These are phyloP conservation scores for Didymella sp. DNA, from an alignment of 2,329 filamentous ascomycete species.

Conservation along the genomic window DNA sequence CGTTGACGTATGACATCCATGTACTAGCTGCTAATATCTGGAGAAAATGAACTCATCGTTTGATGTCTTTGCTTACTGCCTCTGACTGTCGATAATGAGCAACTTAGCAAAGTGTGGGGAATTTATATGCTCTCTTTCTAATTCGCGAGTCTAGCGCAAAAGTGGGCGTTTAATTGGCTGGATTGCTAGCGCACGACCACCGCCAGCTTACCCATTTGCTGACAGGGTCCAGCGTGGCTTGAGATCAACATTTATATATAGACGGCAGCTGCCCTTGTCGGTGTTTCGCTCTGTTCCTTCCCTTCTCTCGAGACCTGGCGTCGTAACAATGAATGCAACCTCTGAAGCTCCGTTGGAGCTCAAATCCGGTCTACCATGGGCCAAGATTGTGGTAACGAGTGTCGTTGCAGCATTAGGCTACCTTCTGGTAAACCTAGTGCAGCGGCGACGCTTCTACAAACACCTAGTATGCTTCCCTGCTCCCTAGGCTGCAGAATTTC, in stretches of 20 bases:
- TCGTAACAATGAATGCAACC: conserved; percentile 1
- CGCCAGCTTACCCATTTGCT: not conserved
- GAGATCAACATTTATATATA: not conserved
- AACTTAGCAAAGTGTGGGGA: no score
- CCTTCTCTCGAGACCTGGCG: not conserved
- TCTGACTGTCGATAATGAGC: no score
- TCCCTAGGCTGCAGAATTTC: not conserved
- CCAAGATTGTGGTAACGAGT: conserved; percentile 17
- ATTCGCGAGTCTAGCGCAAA: no score
- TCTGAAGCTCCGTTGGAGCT: conserved; percentile 6
- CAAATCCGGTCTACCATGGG: conserved; percentile 21
- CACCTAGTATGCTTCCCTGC: conserved; percentile 27
- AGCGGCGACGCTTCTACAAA: conserved; percentile 34
- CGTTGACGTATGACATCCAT: not conserved
- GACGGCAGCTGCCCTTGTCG: not conserved
- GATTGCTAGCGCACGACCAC: no score
- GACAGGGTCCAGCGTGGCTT: conserved; percentile 1
- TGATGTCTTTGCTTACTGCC: no score
- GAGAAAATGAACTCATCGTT: no score
- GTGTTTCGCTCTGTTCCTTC: not conserved
- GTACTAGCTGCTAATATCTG: not conserved
- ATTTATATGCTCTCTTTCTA: no score
- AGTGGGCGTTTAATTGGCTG: no score
- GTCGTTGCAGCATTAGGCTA: conserved; percentile 27
- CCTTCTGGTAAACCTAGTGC: conserved; percentile 26